Conservation (phyloP, 768 basidiomycete genomes). For the Auricularia heimuer region DNA sequence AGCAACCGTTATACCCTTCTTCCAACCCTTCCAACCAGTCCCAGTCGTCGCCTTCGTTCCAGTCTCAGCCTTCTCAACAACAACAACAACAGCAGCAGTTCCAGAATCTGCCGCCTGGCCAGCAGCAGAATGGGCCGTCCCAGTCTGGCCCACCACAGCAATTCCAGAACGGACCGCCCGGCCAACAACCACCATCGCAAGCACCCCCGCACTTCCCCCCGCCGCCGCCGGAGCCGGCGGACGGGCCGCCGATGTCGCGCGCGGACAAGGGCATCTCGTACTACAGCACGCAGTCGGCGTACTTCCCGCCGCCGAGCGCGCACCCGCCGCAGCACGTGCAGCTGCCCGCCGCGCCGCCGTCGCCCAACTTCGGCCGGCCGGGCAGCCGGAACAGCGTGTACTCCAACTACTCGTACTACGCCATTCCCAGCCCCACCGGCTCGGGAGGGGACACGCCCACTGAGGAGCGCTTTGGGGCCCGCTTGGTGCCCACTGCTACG, state of each 20-base stretch:
- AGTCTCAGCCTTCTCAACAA: too few species aligned
- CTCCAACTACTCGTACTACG: slow-evolving; percentile 60
- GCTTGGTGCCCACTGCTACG: background rate
- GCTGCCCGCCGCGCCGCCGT: slow-evolving; percentile 19
- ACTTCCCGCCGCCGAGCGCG: background rate
- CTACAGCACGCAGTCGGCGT: background rate
- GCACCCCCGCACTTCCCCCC: background rate
- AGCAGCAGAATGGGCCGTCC: too few species aligned
- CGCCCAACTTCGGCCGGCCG: slow-evolving; percentile 27
- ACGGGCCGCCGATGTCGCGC: background rate
- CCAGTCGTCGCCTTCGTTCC: too few species aligned
- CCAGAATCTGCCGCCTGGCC: too few species aligned
- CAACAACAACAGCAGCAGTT: too few species aligned
- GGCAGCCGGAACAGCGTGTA: slow-evolving; percentile 39
- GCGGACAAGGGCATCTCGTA: background rate
- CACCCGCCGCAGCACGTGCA: slow-evolving; percentile 4
- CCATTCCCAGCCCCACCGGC: slow-evolving; percentile 21
- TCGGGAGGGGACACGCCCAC: slow-evolving; percentile 7
- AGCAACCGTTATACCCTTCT: too few species aligned
- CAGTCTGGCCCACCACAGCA: too few species aligned
- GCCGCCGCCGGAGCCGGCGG: background rate
- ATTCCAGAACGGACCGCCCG: too few species aligned
- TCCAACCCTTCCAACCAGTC: too few species aligned
- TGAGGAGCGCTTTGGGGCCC: slow-evolving; percentile 3
- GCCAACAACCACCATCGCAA: background rate